Base-by-base conservation (phyloP, 2,329 filamentous ascomycete genomes). In the Tolypocladium tropicale region DNA sequence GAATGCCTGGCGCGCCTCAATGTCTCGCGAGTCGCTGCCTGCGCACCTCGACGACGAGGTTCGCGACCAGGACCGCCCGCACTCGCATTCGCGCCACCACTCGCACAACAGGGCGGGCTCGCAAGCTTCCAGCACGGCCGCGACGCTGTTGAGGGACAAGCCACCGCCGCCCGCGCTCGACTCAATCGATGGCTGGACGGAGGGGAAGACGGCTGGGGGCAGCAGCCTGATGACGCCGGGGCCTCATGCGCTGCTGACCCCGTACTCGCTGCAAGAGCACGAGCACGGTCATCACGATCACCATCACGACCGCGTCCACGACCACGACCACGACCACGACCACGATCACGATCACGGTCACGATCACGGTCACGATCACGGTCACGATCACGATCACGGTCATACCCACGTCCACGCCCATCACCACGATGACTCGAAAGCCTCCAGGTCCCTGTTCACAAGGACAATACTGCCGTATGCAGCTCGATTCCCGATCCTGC, bases 401-500 rank as follows among this genome's bases (percentile, higher is more conserved):
- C 63, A 68, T 43, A 50, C 46, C 30, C 63, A 69, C 32, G 41
- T 55, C 21, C 66, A 73, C 39, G 62, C 63, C 25, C 63, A 75
- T 56, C 63, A 71, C 7, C 70, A 75, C 51, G 67, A 72, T 12
- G 69, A 74, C 28, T 28, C 32, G 53, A 72, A 75, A 56, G 72
- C 71, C 12, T 72, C 79, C 51, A 78, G 83, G 43, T 95, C 90
- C 0, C 76, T 73, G 51, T 76, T 95, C 41, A 95, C 93, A 0
- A 81, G 78, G 16, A 80, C 86, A 55, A 70, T 97, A 4, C 76
- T 97, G n/a, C 79, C 79, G 0, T 78, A 82, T 55, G 86, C 85
- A 12, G 80, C 86, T 52, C 77, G 78, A 30, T 90, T 86, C 68
- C 92, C 93, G 0, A 78, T 97, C 36, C 65, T 96, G 21, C 85